Evolutionary conservation across 192 early-diverging fungal genomes (phyloP), one percentile per base, ranked within the genome.

Genomic region (Backusella parvicylindrica): DNA sequence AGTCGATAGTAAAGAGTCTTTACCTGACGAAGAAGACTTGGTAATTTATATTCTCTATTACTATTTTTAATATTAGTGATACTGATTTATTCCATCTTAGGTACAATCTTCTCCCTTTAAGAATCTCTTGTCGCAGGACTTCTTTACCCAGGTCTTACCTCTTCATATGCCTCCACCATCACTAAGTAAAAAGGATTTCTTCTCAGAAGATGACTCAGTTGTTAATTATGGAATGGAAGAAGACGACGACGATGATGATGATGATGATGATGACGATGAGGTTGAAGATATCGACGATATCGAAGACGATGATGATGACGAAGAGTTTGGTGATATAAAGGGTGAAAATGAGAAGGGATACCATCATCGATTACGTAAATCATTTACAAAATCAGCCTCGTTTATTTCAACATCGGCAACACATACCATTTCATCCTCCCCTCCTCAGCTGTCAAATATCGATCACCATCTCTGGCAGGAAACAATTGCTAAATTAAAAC

Each of bases 11-110:
- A 79, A 79, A 74, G 77, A 79, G 49, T 70, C 73, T 70, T 41
- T 79, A 32, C 77, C 77, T 13, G 77, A 79, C 37, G 77, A 79
- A 66, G 67, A 79, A 49, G 77, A 79, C n/a, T 50, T 79, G 68
- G 77, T 79, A 70, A 70, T 3, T 16, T 47, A 28, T 16, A 31
- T 21, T n/a, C 11, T 26, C 53, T 16, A 60, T 53, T 30, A 75
- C 12, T 11, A 31, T 21, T 13, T 7, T 2, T 41, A 15, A 31
- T 68, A 31, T 33, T 49, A 68, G 32, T 28, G 1, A 2, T 49
- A 26, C 31, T 68, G 0, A 68, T 75, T 35, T 53, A 40, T 21
- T 60, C 4, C 36, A 64, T 37, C 26, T 18, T 70, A 79, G 77
- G 64, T 47, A 35, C 77, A 38, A 31, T 47, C 73, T 60, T 60